Evolutionary conservation across 1,139 yeast species (phyloP).

Genomic region (Starmera stellimalicola): DNA sequence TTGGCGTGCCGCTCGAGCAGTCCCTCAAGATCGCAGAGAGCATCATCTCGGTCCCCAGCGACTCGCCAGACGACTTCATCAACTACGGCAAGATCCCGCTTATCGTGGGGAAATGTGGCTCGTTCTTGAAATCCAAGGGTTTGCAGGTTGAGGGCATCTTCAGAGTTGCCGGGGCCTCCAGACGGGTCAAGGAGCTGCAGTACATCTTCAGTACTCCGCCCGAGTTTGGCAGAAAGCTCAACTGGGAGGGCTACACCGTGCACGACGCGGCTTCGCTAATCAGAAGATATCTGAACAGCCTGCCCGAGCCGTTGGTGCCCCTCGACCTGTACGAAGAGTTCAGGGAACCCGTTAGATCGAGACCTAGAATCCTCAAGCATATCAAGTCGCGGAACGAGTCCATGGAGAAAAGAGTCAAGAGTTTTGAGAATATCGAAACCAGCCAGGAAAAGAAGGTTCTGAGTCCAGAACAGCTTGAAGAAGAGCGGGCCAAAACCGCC

Average conservation of each 20-base stretch:
- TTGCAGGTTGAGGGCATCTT: constrained; percentile 82
- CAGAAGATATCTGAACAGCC: constrained; percentile 74
- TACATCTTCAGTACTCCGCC: constrained; percentile 80
- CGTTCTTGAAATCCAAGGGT: constrained; percentile 69
- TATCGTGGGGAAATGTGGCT: constrained; percentile 94
- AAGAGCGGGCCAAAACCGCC: constrained; percentile 24
- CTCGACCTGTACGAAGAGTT: constrained; percentile 67
- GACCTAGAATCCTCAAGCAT: constrained; percentile 52
- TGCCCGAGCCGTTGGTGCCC: constrained; percentile 91
- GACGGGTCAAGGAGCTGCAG: constrained; percentile 81
- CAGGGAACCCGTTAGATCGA: constrained; percentile 62
- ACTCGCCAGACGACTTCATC: constrained; percentile 43
- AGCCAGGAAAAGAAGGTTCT: constrained; percentile 17
- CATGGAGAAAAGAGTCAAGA: constrained; percentile 17
- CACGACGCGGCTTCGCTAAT: constrained; percentile 94
- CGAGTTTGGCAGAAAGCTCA: constrained; percentile 74
- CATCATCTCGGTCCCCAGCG: constrained; percentile 54
- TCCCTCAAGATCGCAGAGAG: constrained; percentile 73
- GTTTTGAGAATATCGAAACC: constrained; percentile 2
- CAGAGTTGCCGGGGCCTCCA: constrained; percentile 86
- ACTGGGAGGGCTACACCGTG: constrained; percentile 93
- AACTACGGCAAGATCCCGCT: constrained; percentile 77
- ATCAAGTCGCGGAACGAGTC: constrained; percentile 39
- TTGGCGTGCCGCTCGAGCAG: constrained; percentile 73
- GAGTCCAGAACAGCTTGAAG: constrained; percentile 24